Base-by-base conservation (phyloP, 257 asterid species). In the Anisodus acutangulus region DNA sequence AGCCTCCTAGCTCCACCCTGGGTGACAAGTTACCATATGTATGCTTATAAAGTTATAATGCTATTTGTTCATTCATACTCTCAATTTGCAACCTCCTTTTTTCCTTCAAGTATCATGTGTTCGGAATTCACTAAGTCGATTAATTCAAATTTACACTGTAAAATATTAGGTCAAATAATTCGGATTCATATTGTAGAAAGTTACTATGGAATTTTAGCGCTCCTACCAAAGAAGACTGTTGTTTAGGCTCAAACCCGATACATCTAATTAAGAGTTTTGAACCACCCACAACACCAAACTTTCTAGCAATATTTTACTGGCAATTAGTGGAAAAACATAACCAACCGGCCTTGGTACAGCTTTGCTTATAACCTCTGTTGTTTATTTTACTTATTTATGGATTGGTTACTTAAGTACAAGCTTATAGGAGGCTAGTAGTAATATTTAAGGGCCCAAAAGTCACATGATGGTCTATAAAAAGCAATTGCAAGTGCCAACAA, bases 191-290 rank as follows among this genome's bases (percentile, higher is more conserved):
- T 3, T 0, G 45, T 41, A 41, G 45, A 31, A 31, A 31, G 35
- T 31, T 15, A 2, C 4, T 9, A 9, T 3, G 4, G 0, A 3
- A 26, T 64, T 64, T 64, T 11, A 31, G 6, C 0, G 45, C 45
- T 41, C 45, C 1, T 15, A 11, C 45, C 45, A 64, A 31, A 11
- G 22, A 67, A 3, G 11, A 3, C 6, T 67, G 1, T 37, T 67
- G 7, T 1, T 2, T 2, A 5, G 0, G 1, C 1, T 67, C 3
- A 0, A 67, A 67, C 12, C 6, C 8, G 0, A 13, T 0, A 37
- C 37, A 11, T 67, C 1, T 67, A 0, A 13, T 13, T 67, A 35
- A 67, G 8, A 35, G 51, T 67, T 67, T 1, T 31, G 31, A 26
- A 11, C 12, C 51, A 6, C 12, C 3, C 2, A 67, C 22, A 2